These are phyloP conservation scores for Pestalotiopsis sp. DNA, from an alignment of 2,329 filamentous ascomycete genomes.

Conservation along the genomic window DNA sequence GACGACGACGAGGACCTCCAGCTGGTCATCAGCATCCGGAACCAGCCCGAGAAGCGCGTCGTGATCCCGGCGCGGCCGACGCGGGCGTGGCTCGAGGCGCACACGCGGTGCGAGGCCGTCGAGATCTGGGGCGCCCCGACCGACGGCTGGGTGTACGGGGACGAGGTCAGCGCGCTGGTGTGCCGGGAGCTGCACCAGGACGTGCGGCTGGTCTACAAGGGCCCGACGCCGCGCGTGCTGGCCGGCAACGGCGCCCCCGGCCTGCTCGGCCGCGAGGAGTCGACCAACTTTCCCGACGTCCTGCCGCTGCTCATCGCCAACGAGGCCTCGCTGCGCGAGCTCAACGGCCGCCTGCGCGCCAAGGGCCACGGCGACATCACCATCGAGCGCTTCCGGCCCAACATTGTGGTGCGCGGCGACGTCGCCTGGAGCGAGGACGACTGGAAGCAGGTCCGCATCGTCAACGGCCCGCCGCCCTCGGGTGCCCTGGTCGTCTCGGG, in stretches of 20 bases:
- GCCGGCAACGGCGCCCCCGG: constrained; percentile 57
- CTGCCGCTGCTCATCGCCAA: constrained; percentile 59
- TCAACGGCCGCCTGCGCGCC: constrained; percentile 53
- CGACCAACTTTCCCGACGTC: constrained; percentile 62
- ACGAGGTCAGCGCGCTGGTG: constrained; percentile 54
- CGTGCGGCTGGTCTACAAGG: constrained; percentile 64
- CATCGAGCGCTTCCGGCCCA: constrained; percentile 66
- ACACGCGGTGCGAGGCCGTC: constrained; percentile 51
- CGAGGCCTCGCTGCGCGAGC: constrained; percentile 57
- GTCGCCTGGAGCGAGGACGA: constrained; percentile 64
- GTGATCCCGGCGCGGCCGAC: constrained; percentile 58
- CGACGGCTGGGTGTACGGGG: constrained; percentile 56
- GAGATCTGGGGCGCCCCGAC: constrained; percentile 63
- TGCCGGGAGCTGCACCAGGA: constrained; percentile 56
- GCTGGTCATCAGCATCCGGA: constrained; percentile 50
- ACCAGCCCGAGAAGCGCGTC: constrained; percentile 36
- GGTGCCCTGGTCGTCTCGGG: not conserved
- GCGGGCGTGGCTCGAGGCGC: constrained; percentile 51
- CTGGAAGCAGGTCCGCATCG: constrained; percentile 61
- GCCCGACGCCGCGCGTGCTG: constrained; percentile 56
- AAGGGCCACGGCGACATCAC: constrained; percentile 49
- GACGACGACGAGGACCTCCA: constrained; percentile 30
- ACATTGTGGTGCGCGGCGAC: constrained; percentile 60
- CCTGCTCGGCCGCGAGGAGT: constrained; percentile 54
- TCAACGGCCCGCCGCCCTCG: constrained; percentile 19